Percentiles rank a stretch among this genome's conserved stretches.
Evolutionary conservation across 1,284 basidiomycete genomes (phyloP).

Genomic region (Polyporus tsugae): DNA sequence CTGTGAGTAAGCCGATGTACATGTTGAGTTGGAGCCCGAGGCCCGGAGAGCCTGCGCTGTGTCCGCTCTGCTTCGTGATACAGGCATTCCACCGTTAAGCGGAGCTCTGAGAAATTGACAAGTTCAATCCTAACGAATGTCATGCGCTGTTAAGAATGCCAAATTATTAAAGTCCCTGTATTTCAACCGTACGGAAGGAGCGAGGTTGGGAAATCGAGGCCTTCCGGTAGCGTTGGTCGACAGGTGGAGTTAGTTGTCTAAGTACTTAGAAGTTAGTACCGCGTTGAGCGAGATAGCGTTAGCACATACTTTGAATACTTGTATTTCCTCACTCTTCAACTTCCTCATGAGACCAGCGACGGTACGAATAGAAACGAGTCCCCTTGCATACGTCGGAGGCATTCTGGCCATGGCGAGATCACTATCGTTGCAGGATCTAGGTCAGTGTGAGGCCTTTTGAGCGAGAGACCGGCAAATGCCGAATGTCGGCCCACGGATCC

Average conservation of each 20-base stretch:
- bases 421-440: background rate
- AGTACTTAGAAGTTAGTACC: too few species aligned
- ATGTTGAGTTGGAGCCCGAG: background rate
- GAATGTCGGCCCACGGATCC: background rate
- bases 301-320: too few species aligned
- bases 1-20: background rate
- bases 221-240: too few species aligned
- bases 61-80: background rate
- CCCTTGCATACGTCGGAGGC: background rate
- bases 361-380: background rate
- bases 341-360: too few species aligned
- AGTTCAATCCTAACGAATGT: background rate
- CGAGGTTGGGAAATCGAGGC: too few species aligned
- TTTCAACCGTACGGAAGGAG: too few species aligned
- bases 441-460: background rate
- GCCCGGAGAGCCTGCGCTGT: background rate
- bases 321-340: too few species aligned
- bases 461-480: constrained; percentile 3
- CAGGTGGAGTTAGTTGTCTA: too few species aligned
- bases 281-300: too few species aligned
- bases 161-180: too few species aligned
- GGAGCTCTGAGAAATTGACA: background rate
- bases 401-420: background rate
- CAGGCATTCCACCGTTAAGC: background rate
- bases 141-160: background rate